Conservation (phyloP, 371 early-diverging fungal genomes). For the Funneliformis caledonium region DNA sequence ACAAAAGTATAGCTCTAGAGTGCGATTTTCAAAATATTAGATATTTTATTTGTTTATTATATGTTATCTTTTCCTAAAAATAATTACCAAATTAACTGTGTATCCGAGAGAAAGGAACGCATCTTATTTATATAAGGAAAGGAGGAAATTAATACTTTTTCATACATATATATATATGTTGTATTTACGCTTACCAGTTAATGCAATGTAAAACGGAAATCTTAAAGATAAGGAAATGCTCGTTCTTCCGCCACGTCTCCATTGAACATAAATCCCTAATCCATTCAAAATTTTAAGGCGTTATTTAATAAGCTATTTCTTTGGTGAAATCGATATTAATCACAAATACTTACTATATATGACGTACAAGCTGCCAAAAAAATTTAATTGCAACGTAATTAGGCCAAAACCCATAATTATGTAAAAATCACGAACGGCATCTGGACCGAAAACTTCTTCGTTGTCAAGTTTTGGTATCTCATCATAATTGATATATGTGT, state of each 20-base stretch:
- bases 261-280: not conserved
- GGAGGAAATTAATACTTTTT: not conserved
- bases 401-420: not conserved
- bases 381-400: not conserved
- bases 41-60: not conserved
- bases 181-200: constrained; percentile 1
- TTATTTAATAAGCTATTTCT: not conserved
- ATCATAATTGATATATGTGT: not conserved
- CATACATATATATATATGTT: not conserved
- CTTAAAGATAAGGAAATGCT: constrained; percentile 7
- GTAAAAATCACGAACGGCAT: not conserved
- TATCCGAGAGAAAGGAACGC: not conserved
- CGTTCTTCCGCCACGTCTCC: not conserved
- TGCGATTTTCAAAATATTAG: not conserved
- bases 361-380: not conserved
- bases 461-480: not conserved
- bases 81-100: constrained; percentile 7
- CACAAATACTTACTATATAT: constrained; percentile 13
- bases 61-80: not conserved
- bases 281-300: not conserved
- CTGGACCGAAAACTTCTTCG: not conserved
- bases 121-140: constrained; percentile 2
- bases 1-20: not conserved
- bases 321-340: not conserved
- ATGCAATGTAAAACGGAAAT: constrained; percentile 18